Base-by-base conservation (phyloP, 169 alveolate genomes). In the Babesia bovis region DNA sequence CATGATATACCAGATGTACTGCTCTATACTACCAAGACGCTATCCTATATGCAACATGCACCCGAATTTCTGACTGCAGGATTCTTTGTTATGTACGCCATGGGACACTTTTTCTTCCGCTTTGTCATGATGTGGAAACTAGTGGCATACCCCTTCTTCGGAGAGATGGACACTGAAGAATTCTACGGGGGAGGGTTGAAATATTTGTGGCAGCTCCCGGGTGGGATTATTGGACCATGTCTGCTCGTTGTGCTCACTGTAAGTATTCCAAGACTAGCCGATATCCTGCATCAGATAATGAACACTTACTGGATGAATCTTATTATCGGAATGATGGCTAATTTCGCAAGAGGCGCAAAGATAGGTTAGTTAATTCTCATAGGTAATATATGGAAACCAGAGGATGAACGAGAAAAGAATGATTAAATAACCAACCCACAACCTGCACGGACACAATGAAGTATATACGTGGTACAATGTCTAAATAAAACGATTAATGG, bases 1-100 rank as follows among this genome's bases (percentile, higher is more conserved):
- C 93, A 88, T 72, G 93, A 88, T 61, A 69, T 88, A n/a, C 90
- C 90, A 35, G 93, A 88, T 60, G 85, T 88, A 38, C 55, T 61
- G 44, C 81, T 88, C 6, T 88, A 69, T 51, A 23, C 57, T 38
- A 76, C 91, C 47, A 88, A 88, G 69, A 23, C 74, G 4, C 41
- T 67, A 26, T 61, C 69, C 30, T 88, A 88, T 59, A 52, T 77
- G 23, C 41, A 68, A 17, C 28, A 33, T 4, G 65, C 5, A 19
- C 26, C 21, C 44, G 57, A 70, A 21, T 32, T 42, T 13, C 13
- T 59, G 19, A 30, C 49, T 7, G 58, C 49, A 4, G 21, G 32
- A n/a, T 47, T 9, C 33, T 79, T 69, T 53, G 26, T 51, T 23
- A 15, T 40, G 13, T 79, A 69, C 52, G 87, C 78, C 1, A 19